Evolutionary conservation across 176 grass and related monocot genomes (phyloP).

Genomic region (Olyra latifolia): DNA sequence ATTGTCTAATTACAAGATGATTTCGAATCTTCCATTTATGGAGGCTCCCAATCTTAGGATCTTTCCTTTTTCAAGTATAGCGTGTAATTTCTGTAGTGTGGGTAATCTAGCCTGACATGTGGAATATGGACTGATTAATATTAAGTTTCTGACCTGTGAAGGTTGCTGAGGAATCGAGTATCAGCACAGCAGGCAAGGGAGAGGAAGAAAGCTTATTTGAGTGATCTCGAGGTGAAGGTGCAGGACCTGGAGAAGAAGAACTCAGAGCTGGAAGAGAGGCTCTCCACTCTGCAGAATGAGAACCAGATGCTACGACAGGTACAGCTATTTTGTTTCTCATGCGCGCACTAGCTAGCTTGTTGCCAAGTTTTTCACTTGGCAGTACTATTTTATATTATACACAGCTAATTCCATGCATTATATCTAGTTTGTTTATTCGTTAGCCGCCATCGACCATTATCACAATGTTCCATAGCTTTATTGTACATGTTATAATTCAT

Average conservation of each 20-base stretch:
- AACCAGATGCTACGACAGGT: slow-evolving; percentile 93
- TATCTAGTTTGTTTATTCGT: not conserved
- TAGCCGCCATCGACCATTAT: not conserved
- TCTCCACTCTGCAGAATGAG: slow-evolving; percentile 83
- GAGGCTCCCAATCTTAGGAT: not conserved
- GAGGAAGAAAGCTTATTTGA: slow-evolving; percentile 86
- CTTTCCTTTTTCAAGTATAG: not conserved
- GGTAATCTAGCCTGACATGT: not conserved
- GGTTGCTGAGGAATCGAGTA: slow-evolving; percentile 83
- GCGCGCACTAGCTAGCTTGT: too few species aligned
- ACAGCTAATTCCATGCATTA: not conserved
- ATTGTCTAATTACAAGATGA: not conserved
- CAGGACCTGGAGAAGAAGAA: slow-evolving; percentile 80
- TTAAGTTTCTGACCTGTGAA: slow-evolving; percentile 28
- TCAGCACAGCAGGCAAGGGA: slow-evolving; percentile 88
- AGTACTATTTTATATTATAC: not conserved
- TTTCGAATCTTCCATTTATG: not conserved
- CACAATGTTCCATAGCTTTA: not conserved
- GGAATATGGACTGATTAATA: slow-evolving; percentile 20
- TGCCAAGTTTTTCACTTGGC: not conserved
- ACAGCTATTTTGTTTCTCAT: not conserved
- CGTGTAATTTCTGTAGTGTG: not conserved
- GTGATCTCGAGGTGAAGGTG: slow-evolving; percentile 68
- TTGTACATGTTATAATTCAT: not conserved
- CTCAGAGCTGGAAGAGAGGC: slow-evolving; percentile 67